Conservation (phyloP, 768 basidiomycete species). For the Lyophyllum decastes region DNA sequence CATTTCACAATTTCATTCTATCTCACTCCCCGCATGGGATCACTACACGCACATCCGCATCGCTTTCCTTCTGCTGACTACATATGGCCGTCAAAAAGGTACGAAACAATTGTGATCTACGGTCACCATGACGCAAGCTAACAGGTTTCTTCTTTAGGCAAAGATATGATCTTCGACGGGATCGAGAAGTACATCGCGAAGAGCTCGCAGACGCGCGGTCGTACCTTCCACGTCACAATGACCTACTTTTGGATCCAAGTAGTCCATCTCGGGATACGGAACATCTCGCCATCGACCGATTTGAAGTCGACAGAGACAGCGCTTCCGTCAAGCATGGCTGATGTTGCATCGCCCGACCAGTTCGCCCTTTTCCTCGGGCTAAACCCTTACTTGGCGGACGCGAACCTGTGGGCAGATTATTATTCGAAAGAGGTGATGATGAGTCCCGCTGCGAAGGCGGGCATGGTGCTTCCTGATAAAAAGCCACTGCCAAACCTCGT, state of each 20-base stretch:
- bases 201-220: constrained; percentile 35
- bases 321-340: constrained; percentile 3
- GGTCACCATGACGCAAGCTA: not conserved
- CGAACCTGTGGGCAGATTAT: constrained; percentile 42
- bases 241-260: constrained; percentile 55
- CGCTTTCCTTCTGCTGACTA: constrained; percentile 41
- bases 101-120: not conserved
- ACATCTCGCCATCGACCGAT: constrained; percentile 25
- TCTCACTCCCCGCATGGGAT: constrained; percentile 44
- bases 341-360: constrained; percentile 22
- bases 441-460: constrained; percentile 36
- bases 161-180: constrained; percentile 44
- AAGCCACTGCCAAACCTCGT: constrained; percentile 42
- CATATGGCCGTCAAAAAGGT: constrained; percentile 45
- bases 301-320: not conserved
- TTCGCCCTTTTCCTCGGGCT: constrained; percentile 39
- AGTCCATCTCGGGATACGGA: constrained; percentile 46
- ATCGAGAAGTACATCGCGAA: constrained; percentile 38
- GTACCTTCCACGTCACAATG: constrained; percentile 47
- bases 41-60: constrained; percentile 50
- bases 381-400: constrained; percentile 43
- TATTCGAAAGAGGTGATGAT: constrained; percentile 46
- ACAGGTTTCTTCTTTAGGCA: constrained; percentile 28
- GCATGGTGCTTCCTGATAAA: constrained; percentile 48
- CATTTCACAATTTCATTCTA: constrained; percentile 32